Base-by-base conservation (phyloP, 1,284 basidiomycete species). In the Ceratobasidium sp. region DNA sequence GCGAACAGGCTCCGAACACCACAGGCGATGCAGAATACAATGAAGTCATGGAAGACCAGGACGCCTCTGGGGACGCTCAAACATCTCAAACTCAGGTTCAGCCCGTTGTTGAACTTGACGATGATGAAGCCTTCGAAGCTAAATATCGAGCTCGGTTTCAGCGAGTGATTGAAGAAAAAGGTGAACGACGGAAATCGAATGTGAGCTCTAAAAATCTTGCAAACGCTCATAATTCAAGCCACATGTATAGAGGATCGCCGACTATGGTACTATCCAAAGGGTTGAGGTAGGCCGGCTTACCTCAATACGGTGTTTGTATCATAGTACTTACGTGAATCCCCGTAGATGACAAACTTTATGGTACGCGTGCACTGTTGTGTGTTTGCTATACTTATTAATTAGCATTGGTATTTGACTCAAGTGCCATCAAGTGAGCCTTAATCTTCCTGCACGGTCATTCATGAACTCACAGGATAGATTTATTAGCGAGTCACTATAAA, bases 181-280 rank as follows among this genome's bases (percentile, higher is more conserved):
- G 73, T n/a, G 62, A 50, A 13, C 66, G 57, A n/a, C 54, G 73
- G 42, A 20, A 44, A 33, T 20, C 26, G 73, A 76, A 76, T 38
- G 62, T 66, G 44, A 62, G 73, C 54, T 62, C 38, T 44, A 42
- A 46, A 46, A 46, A 28, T 46, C 12, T 13, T 48, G 23, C 26
- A 23, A 15, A 48, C 28, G 33, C 46, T 40, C 20, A 33, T 44
- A 33, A 33, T 33, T 33, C 33, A 33, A 33, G 33, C 33, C 33
- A 33, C 13, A 12, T 20, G 73, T 23, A 3, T 81, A 95, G 94
- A 89, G 88, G 46, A 87, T 94, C 64, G 94, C 95, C 3, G 92
- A 96, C 67, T 90, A 93, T 81, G 97, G 97, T 13, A 92, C 97
- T 79, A 94, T 99, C 80, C 93, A 96, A 82, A 88, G 88, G 33